Conservation (phyloP, 192 early-diverging fungal species). For the Chytriomyces sp. region DNA sequence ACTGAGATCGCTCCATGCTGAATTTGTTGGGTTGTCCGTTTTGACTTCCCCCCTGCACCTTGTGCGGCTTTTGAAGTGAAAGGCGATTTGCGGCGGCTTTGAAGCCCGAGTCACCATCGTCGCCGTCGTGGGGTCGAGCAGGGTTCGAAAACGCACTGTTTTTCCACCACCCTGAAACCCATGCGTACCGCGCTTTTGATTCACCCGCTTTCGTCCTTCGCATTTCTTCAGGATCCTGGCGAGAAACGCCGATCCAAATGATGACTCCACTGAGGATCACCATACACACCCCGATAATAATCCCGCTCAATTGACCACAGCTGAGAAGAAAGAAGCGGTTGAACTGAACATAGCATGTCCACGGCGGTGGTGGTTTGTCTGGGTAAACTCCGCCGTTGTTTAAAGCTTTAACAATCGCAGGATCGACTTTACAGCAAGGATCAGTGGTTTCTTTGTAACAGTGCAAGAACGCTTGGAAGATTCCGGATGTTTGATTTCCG, state of each 20-base stretch:
- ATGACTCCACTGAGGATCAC: constrained; percentile 6
- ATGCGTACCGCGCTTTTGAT: background rate
- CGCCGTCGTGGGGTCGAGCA: background rate
- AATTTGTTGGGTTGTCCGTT: background rate
- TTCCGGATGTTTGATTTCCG: constrained; percentile 7
- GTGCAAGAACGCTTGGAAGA: background rate
- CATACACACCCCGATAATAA: background rate
- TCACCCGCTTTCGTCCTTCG: background rate
- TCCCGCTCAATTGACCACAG: constrained; percentile 22
- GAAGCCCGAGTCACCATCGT: background rate
- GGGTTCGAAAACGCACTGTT: constrained; percentile 10
- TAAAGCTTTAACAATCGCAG: constrained; percentile 1
- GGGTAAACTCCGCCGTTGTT: background rate
- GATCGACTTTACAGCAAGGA: constrained; percentile 16
- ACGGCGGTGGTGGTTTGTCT: background rate
- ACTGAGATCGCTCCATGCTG: constrained; percentile 8
- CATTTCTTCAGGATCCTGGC: constrained; percentile 27
- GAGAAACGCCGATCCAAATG: constrained; percentile 14
- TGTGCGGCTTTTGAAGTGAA: too few relatives aligned
- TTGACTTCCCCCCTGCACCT: background rate
- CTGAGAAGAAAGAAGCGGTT: background rate
- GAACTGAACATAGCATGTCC: constrained; percentile 16
- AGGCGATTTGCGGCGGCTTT: background rate
- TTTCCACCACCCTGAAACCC: background rate
- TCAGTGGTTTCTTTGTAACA: constrained; percentile 8